phyloP scores from a whole-genome alignment of 208 protist species.

The Polymyxa betae region DNA sequence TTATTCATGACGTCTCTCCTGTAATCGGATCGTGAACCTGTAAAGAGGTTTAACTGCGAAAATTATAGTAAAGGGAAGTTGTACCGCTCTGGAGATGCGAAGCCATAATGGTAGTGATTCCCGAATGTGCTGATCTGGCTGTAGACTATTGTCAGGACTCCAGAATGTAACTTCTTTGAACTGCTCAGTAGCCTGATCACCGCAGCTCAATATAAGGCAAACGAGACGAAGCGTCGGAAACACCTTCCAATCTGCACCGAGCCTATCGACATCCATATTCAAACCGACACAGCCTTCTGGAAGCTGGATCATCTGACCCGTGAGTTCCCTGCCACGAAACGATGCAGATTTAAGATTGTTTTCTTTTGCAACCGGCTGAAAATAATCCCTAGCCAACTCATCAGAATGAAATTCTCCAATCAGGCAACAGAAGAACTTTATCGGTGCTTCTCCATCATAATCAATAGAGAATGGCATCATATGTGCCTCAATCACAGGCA shows the following conservation, averaged over 20 bases:
- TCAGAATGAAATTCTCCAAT: not conserved
- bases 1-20: not conserved
- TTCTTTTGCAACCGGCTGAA: not conserved
- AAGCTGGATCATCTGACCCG: not conserved
- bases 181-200: not conserved
- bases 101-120: constrained; percentile 15
- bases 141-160: not conserved
- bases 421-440: not conserved
- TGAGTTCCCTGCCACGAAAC: not conserved
- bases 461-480: not conserved
- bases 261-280: not conserved
- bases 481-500: too few relatives aligned
- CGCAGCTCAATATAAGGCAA: too few relatives aligned
- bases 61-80: not conserved
- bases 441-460: not conserved
- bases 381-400: not conserved
- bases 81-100: not conserved
- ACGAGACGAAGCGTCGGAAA: not conserved
- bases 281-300: not conserved
- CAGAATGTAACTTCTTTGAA: not conserved
- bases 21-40: constrained; percentile 26
- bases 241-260: constrained; percentile 3
- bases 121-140: not conserved
- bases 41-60: not conserved
- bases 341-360: not conserved